Evolutionary conservation across 2,329 filamentous ascomycete genomes (phyloP).

Genomic region (Fusarium ambrosium): DNA sequence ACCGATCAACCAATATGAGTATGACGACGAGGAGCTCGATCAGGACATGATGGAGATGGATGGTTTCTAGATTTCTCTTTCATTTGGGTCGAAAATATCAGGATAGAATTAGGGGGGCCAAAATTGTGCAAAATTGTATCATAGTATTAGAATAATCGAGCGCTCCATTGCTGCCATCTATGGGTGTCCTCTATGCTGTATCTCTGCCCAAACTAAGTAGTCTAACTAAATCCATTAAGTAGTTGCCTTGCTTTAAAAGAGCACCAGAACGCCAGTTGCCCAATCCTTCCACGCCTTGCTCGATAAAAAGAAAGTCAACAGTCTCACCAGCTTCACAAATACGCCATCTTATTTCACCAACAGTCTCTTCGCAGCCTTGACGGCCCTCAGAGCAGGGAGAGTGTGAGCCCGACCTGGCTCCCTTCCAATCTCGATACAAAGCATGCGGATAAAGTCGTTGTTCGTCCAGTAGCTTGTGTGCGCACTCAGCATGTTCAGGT

Average conservation of each 20-base stretch:
- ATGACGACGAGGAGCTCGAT: slow-evolving; percentile 67
- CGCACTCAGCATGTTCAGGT: slow-evolving; percentile 95
- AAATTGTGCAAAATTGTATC: slow-evolving; percentile 21
- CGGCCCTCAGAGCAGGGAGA: slow-evolving; percentile 69
- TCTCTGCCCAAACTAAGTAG: not conserved
- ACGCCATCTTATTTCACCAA: slow-evolving; percentile 34
- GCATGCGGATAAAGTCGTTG: slow-evolving; percentile 87
- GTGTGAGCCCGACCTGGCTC: slow-evolving; percentile 74
- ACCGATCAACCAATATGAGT: slow-evolving; percentile 61
- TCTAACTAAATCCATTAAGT: slow-evolving; percentile 10
- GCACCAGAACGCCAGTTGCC: slow-evolving; percentile 10
- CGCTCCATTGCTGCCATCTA: slow-evolving; percentile 1
- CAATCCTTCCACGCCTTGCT: slow-evolving; percentile 7
- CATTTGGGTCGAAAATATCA: not conserved
- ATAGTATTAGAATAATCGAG: slow-evolving; percentile 25
- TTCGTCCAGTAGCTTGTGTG: slow-evolving; percentile 95
- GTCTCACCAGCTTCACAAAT: not conserved
- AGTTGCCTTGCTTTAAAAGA: not conserved
- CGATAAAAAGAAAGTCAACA: slow-evolving; percentile 9
- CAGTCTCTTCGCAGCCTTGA: slow-evolving; percentile 64
- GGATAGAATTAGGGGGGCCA: not conserved
- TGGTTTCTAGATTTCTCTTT: slow-evolving; percentile 44
- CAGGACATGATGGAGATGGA: slow-evolving; percentile 69
- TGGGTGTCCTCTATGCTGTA: slow-evolving; percentile 3
- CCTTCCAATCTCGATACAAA: slow-evolving; percentile 89